phyloP scores from a whole-genome alignment of 2,329 filamentous ascomycete genomes.

The Fusarium pseudograminearum region DNA sequence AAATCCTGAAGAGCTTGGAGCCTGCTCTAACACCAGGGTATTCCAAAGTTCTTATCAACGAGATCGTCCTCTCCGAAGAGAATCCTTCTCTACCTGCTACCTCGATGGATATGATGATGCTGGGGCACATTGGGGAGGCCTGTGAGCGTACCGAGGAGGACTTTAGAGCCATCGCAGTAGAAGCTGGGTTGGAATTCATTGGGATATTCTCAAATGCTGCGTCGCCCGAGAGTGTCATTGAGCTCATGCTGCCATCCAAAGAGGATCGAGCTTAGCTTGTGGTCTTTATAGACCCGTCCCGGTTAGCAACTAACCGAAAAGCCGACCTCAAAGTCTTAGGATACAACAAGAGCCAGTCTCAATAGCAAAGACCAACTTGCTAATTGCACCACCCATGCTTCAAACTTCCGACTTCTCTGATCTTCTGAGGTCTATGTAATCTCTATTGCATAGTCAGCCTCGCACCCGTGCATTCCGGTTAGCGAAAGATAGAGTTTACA shows the following conservation, averaged over 20 bases:
- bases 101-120: conserved; percentile 37
- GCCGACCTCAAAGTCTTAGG: not conserved
- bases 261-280: not conserved
- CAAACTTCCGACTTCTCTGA: not conserved
- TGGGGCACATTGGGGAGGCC: conserved; percentile 23
- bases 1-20: conserved; percentile 49
- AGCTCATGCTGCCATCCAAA: conserved; percentile 1
- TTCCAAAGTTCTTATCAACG: conserved; percentile 27
- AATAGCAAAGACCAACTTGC: not conserved
- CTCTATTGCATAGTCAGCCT: not conserved
- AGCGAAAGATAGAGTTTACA: conserved; percentile 25
- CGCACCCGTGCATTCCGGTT: conserved; percentile 7
- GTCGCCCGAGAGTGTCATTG: conserved; percentile 30
- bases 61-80: conserved; percentile 30
- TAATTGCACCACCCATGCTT: not conserved
- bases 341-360: not conserved
- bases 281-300: not conserved
- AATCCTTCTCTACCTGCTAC: conserved; percentile 19
- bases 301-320: not conserved
- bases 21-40: conserved; percentile 47
- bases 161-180: conserved; percentile 6
- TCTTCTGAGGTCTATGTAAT: not conserved
- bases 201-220: conserved; percentile 18
- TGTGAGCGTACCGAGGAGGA: conserved; percentile 23
- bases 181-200: conserved; percentile 13